These are phyloP conservation scores for Pistacia vera DNA, from an alignment of 345 rosid species.

Conservation along the genomic window DNA sequence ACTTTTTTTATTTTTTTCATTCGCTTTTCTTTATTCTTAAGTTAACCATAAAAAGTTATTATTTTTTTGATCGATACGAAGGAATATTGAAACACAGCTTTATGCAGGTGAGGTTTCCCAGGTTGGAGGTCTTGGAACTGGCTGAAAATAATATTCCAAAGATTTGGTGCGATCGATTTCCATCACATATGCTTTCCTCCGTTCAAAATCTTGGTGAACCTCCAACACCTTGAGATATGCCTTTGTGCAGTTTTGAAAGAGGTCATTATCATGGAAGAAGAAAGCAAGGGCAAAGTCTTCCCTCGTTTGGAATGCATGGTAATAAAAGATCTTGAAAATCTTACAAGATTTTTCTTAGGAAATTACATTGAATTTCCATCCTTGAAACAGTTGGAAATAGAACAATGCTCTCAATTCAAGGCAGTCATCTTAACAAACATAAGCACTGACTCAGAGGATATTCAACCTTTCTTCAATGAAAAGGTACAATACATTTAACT, in stretches of 20 bases:
- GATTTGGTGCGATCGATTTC: too few relatives aligned
- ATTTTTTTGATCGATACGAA: too few relatives aligned
- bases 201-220: not conserved
- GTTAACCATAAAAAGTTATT: too few relatives aligned
- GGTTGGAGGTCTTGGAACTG: too few relatives aligned
- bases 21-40: too few relatives aligned
- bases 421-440: not conserved
- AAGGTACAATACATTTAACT: not conserved
- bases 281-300: too few relatives aligned
- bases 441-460: not conserved
- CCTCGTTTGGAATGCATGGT: not conserved
- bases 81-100: too few relatives aligned
- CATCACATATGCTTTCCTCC: too few relatives aligned
- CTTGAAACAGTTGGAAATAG: not conserved
- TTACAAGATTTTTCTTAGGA: not conserved
- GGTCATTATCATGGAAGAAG: not conserved
- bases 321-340: not conserved
- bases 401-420: not conserved
- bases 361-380: not conserved
- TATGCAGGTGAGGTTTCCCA: too few relatives aligned
- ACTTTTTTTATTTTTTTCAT: too few relatives aligned
- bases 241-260: not conserved
- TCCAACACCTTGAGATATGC: not conserved
- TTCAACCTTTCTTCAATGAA: not conserved
- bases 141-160: too few relatives aligned